phyloP scores from a whole-genome alignment of 345 rosid genomes.

The Sonneratia alba region DNA sequence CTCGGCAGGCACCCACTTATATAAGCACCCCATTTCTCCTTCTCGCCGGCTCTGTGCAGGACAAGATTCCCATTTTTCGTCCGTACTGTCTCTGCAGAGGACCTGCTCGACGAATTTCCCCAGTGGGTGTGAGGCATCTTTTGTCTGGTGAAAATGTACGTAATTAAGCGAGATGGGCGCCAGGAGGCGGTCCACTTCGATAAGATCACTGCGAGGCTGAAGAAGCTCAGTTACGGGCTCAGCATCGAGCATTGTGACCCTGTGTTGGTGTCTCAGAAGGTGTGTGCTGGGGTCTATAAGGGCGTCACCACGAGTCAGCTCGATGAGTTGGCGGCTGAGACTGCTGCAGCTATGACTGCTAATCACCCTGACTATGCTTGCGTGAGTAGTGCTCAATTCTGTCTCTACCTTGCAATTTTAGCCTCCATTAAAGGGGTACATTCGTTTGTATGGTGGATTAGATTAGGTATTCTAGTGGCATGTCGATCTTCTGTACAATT shows the following conservation, averaged over 20 bases:
- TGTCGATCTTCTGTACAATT: background rate
- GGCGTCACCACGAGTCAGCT: constrained; percentile 97
- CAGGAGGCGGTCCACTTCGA: constrained; percentile 93
- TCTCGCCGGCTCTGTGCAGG: background rate
- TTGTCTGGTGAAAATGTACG: constrained; percentile 45
- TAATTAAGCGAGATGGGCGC: constrained; percentile 84
- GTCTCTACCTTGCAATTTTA: background rate
- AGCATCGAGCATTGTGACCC: constrained; percentile 94
- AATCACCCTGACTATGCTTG: constrained; percentile 97
- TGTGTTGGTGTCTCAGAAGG: constrained; percentile 92
- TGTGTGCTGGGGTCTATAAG: constrained; percentile 95
- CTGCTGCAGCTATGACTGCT: constrained; percentile 92
- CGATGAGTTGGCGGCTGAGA: constrained; percentile 95
- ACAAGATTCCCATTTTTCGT: too few species aligned
- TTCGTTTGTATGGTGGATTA: too few species aligned
- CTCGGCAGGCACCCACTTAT: background rate
- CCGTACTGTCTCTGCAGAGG: background rate
- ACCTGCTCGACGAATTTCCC: constrained; percentile 9
- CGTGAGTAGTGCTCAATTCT: constrained; percentile 27
- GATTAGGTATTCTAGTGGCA: too few species aligned
- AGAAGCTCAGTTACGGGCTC: constrained; percentile 91
- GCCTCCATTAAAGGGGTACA: background rate
- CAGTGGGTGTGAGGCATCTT: background rate
- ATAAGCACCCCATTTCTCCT: background rate
- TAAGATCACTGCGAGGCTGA: constrained; percentile 88